Evolutionary conservation across 768 basidiomycete species (phyloP).

Genomic region (Calocybe gangraenosa): DNA sequence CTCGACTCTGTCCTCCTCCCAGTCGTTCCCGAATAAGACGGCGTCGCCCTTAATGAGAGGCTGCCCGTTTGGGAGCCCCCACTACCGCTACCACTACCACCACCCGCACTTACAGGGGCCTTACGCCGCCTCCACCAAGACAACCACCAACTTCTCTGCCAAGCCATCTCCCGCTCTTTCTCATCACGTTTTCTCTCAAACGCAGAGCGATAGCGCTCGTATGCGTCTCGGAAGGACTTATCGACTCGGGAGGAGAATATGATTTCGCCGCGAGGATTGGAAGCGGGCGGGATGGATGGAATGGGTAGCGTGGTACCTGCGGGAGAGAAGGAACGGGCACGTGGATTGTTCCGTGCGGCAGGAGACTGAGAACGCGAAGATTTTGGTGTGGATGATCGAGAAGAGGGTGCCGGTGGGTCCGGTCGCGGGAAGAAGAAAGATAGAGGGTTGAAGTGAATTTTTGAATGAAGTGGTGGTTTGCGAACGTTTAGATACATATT

Average conservation of each 20-base stretch:
- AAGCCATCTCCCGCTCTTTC: slow-evolving; percentile 52
- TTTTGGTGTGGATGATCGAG: slow-evolving; percentile 21
- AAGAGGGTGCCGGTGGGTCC: slow-evolving; percentile 18
- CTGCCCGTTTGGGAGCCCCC: slow-evolving; percentile 14
- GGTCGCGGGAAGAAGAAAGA: slow-evolving; percentile 56
- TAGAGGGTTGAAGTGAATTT: slow-evolving; percentile 50
- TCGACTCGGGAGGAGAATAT: slow-evolving; percentile 93
- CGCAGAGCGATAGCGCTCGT: slow-evolving; percentile 85
- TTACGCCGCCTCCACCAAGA: slow-evolving; percentile 22
- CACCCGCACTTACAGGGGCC: background rate
- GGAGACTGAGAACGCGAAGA: slow-evolving; percentile 33
- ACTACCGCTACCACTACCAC: slow-evolving; percentile 19
- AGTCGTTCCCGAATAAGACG: slow-evolving; percentile 16
- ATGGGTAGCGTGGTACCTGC: slow-evolving; percentile 49
- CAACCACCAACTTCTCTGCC: slow-evolving; percentile 28
- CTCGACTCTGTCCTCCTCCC: slow-evolving; percentile 25
- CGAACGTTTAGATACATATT: slow-evolving; percentile 98
- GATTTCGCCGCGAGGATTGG: slow-evolving; percentile 91
- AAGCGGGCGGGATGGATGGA: slow-evolving; percentile 82
- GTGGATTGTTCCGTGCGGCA: slow-evolving; percentile 30
- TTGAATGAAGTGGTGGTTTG: slow-evolving; percentile 65
- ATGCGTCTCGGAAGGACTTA: slow-evolving; percentile 77
- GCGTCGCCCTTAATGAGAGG: background rate
- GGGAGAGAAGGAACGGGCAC: slow-evolving; percentile 27
- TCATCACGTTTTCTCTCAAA: slow-evolving; percentile 81